phyloP scores from a whole-genome alignment of 768 basidiomycete species.

The Phaeotremella skinneri region DNA sequence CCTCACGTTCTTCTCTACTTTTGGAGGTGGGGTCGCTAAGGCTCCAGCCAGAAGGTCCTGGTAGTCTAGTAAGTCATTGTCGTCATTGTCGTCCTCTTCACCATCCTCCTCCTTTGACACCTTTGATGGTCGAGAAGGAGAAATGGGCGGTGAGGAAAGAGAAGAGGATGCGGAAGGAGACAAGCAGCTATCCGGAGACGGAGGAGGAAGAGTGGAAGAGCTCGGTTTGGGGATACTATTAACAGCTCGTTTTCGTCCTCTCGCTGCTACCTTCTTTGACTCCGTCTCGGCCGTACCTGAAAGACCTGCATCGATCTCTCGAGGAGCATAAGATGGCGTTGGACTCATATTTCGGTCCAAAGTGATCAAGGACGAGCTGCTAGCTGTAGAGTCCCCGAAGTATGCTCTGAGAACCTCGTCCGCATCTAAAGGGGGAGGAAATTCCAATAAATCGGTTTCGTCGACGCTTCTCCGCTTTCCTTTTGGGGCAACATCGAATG shows the following conservation, averaged over 20 bases:
- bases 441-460: background rate
- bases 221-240: background rate
- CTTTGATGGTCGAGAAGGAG: background rate
- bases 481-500: background rate
- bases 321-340: background rate
- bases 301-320: background rate
- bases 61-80: background rate
- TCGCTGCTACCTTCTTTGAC: background rate
- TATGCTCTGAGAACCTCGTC: background rate
- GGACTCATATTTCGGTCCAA: background rate
- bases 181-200: background rate
- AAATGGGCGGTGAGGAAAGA: background rate
- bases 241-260: too few relatives aligned
- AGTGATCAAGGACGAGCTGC: background rate
- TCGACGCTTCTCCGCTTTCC: background rate
- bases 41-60: background rate
- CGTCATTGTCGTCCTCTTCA: background rate
- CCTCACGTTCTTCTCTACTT: too few relatives aligned
- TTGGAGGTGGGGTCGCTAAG: background rate
- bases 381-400: background rate
- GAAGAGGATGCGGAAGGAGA: too few relatives aligned
- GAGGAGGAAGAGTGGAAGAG: background rate
- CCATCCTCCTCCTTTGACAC: background rate
- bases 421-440: background rate
- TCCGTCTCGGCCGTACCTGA: background rate